phyloP scores from a whole-genome alignment of 2,329 filamentous ascomycete genomes.

The Cytospora chrysosperma region DNA sequence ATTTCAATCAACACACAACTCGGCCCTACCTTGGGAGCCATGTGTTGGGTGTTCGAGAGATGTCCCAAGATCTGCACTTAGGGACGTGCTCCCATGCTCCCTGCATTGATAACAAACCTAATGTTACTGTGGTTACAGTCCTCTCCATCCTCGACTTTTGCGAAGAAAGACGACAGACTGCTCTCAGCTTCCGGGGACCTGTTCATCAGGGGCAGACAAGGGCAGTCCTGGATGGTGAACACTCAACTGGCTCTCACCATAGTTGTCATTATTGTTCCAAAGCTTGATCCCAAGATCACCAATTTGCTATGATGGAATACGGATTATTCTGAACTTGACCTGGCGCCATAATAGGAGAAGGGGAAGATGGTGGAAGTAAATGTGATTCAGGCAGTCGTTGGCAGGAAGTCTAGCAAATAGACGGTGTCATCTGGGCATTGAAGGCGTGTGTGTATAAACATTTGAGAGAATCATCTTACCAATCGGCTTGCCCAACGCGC shows the following conservation, averaged over 20 bases:
- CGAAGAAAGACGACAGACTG: neutral
- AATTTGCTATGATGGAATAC: neutral
- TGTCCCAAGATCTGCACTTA: neutral
- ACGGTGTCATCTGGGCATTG: neutral
- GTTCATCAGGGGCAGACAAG: neutral
- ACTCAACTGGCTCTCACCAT: neutral
- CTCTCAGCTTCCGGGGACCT: neutral
- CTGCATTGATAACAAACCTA: neutral
- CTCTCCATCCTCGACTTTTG: neutral
- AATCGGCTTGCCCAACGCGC: slow-evolving; percentile 2
- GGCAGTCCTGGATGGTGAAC: neutral
- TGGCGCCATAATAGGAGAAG: neutral
- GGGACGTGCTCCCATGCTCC: neutral
- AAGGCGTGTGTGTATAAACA: neutral
- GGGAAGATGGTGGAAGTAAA: slow-evolving; percentile 2
- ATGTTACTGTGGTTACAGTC: neutral
- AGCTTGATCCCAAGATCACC: neutral
- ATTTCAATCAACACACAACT: neutral
- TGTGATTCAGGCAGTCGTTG: neutral
- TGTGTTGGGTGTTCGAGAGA: no score
- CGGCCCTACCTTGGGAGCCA: neutral
- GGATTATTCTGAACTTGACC: neutral
- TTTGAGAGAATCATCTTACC: neutral
- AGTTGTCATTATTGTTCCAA: neutral
- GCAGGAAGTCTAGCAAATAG: neutral